Evolutionary conservation across 106 monocot species (phyloP), one percentile per base, ranked within the genome.

Genomic region (Acorus gramineus): DNA sequence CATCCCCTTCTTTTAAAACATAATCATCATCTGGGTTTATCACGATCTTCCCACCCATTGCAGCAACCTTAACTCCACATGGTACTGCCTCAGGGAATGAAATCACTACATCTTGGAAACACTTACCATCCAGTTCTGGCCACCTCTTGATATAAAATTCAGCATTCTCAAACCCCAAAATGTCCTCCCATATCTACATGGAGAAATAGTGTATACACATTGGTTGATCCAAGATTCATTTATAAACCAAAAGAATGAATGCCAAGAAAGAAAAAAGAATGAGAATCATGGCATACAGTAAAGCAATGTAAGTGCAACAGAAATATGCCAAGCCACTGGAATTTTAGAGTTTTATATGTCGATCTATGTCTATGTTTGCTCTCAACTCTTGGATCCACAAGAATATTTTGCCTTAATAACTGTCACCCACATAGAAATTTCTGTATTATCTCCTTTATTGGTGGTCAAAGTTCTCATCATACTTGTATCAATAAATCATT

Each of bases 161-260:
- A 65, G 93, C 93, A 77, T 93, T 93, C 61, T 93, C 93, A 79
- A 93, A 93, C 56, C 93, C 93, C 61, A 93, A 79, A 65, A 93
- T 93, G 55, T 93, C 93, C 61, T 93, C 93, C 93, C 93, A 93
- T 86, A 93, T 93, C 93, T 93, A 74, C 62, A n/a, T 7, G 14
- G 12, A 46, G 12, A 4, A 3, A 62, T 2, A 62, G 48, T 8
- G 61, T n/a, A 62, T 8, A 43, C 45, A 46, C 8, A 47, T 6
- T 50, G 42, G 11, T 70, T 54, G 60, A 52, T 52, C 44, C 10
- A 52, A 8, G 42, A 14, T 46, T 51, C 42, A n/a, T 2, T 55
- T 47, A 11, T 28, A 10, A 48, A 13, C 12, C 8, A 8, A 51
- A 14, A 61, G 6, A 10, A 8, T 49, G n/a, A 52, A 48, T 11